A percentile compares a stretch with the other conserved stretches of the same genome.
phyloP scores from a whole-genome alignment of 495 filamentous ascomycete species.

The Penicillium crystallinum region DNA sequence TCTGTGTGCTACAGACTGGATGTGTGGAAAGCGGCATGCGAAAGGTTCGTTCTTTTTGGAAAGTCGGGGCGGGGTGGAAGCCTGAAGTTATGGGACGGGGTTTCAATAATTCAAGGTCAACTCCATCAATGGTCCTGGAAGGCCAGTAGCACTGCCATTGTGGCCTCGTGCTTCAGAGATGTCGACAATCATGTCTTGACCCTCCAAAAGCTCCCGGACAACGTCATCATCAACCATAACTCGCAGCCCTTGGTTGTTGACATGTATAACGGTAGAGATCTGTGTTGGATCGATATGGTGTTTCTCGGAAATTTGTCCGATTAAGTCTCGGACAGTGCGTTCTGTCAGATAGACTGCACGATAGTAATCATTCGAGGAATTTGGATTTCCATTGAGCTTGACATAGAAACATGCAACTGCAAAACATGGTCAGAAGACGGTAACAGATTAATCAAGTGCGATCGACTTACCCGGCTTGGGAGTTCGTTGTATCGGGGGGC shows the following conservation, averaged over 20 bases:
- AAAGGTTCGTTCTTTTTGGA: no score
- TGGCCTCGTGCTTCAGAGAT: constrained; percentile 39
- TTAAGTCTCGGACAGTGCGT: constrained; percentile 67
- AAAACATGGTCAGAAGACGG: not conserved
- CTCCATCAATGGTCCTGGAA: constrained; percentile 26
- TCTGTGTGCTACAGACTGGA: no score
- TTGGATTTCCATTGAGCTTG: constrained; percentile 50
- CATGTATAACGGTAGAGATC: constrained; percentile 63
- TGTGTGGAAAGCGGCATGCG: no score
- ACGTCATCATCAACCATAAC: constrained; percentile 90
- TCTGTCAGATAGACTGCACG: constrained; percentile 81
- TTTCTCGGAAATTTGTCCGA: constrained; percentile 65
- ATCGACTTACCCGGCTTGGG: constrained; percentile 59
- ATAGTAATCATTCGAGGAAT: constrained; percentile 61
- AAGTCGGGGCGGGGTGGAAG: no score
- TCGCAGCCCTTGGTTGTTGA: constrained; percentile 66
- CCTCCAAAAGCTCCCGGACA: constrained; percentile 78
- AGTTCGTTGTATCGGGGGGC: constrained; percentile 66
- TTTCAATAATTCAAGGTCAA: constrained; percentile 38
- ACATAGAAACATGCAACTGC: constrained; percentile 87
- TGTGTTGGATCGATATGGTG: constrained; percentile 66
- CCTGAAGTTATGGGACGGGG: not conserved
- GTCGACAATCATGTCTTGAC: constrained; percentile 80
- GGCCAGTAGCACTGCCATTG: constrained; percentile 7
- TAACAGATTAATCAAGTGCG: no score